These are phyloP conservation scores for Botrytis fabae DNA, from an alignment of 2,329 filamentous ascomycete genomes.

Conservation along the genomic window DNA sequence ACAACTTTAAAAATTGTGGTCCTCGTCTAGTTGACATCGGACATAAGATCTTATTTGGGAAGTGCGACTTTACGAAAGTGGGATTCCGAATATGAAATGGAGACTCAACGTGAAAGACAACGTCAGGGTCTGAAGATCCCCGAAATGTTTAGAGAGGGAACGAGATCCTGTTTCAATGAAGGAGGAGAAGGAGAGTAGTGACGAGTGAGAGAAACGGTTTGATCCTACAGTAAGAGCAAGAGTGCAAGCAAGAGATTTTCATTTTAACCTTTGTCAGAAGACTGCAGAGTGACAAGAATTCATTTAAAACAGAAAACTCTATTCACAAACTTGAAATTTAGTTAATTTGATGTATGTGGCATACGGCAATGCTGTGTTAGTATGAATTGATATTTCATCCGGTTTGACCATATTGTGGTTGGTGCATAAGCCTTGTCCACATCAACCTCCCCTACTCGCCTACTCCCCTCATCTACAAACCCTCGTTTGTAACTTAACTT, in stretches of 20 bases:
- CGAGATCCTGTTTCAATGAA: neutral
- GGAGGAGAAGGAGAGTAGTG: neutral
- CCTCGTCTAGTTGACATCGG: constrained; percentile 13
- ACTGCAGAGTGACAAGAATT: neutral
- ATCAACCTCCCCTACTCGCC: constrained; percentile 1
- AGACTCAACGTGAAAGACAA: constrained; percentile 10
- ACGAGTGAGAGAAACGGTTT: neutral
- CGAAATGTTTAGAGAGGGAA: neutral
- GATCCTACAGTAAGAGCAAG: neutral
- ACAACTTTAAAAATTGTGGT: constrained; percentile 14
- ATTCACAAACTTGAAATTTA: neutral
- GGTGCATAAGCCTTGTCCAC: constrained; percentile 6
- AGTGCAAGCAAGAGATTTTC: neutral
- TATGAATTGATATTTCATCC: constrained; percentile 15
- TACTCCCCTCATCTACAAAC: constrained; percentile 8
- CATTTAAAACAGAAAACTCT: neutral
- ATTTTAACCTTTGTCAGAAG: neutral
- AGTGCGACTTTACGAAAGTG: constrained; percentile 9
- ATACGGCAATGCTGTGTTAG: constrained; percentile 18
- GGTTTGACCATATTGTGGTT: constrained; percentile 15
- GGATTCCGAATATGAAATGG: constrained; percentile 12
- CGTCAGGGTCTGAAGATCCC: constrained; percentile 10
- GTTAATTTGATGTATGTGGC: neutral
- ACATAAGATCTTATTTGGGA: constrained; percentile 18
- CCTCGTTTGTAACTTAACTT: neutral